Percentiles rank a stretch among this genome's conserved stretches.
Evolutionary conservation across 2,329 filamentous ascomycete genomes (phyloP).

Genomic region (Penicillium brevicompactum): DNA sequence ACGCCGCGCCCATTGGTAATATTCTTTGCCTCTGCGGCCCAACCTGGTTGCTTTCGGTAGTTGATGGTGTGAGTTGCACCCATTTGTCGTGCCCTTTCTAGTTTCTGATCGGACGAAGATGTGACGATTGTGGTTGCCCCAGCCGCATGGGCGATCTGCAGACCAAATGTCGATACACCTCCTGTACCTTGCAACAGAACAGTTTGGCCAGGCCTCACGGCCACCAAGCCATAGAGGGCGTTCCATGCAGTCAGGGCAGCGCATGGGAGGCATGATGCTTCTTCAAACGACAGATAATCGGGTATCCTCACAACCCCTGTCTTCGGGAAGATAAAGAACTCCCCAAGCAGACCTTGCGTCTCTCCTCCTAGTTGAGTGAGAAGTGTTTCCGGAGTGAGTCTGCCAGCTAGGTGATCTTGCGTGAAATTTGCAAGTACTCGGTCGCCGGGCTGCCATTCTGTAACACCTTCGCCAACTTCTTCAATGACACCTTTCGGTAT

Average conservation of each 20-base stretch:
- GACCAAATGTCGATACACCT: constrained; percentile 43
- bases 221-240: constrained; percentile 39
- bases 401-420: not conserved
- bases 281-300: not conserved
- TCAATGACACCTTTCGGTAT: not conserved
- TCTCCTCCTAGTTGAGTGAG: not conserved
- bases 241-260: constrained; percentile 49
- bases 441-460: not conserved
- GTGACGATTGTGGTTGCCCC: constrained; percentile 49
- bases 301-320: not conserved
- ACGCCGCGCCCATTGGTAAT: not conserved
- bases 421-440: not conserved
- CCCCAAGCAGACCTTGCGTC: not conserved
- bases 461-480: not conserved
- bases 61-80: constrained; percentile 48
- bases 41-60: constrained; percentile 41
- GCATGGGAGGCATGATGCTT: constrained; percentile 38
- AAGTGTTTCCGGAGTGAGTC: too few species aligned
- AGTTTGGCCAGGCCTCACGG: constrained; percentile 20
- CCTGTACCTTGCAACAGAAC: constrained; percentile 38
- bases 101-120: constrained; percentile 45
- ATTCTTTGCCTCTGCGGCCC: not conserved
- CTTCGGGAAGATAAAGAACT: not conserved
- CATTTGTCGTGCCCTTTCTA: constrained; percentile 37
- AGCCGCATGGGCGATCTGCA: constrained; percentile 47